Evolutionary conservation across 148 eudicot species (phyloP).

Genomic region (Rhododendron griersonianum): DNA sequence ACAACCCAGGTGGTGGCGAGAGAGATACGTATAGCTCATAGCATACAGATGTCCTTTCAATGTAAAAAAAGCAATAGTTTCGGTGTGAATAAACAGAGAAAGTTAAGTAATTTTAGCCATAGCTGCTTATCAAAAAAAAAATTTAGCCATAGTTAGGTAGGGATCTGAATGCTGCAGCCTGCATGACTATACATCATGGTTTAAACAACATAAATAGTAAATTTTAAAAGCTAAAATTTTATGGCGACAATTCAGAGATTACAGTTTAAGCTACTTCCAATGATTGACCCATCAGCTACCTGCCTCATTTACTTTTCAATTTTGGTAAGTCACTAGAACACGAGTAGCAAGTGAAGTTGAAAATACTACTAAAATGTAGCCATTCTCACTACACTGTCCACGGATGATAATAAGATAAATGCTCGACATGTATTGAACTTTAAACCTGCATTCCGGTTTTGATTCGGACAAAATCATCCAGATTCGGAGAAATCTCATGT

Average conservation of each 20-base stretch:
- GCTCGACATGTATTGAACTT: background rate
- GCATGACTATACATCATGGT: background rate
- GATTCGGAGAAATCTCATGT: constrained; percentile 59
- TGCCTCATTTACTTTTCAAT: background rate
- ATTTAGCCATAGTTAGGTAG: background rate
- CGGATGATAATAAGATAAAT: background rate
- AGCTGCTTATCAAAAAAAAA: no score
- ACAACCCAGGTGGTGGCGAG: background rate
- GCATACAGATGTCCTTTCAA: background rate
- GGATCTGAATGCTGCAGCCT: background rate
- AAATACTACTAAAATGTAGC: background rate
- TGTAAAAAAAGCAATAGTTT: background rate
- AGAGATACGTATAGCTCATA: background rate
- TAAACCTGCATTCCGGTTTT: constrained; percentile 86
- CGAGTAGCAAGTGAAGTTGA: background rate
- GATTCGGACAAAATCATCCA: constrained; percentile 81
- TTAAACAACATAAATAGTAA: background rate
- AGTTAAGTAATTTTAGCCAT: background rate
- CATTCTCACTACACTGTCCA: background rate
- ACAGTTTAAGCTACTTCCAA: constrained; percentile 1
- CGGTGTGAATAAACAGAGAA: background rate
- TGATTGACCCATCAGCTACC: background rate
- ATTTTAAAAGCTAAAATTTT: background rate
- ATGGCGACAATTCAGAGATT: background rate
- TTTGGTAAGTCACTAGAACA: background rate